Base-by-base conservation (phyloP, 2,329 filamentous ascomycete genomes). In the Fusarium subtropicale region DNA sequence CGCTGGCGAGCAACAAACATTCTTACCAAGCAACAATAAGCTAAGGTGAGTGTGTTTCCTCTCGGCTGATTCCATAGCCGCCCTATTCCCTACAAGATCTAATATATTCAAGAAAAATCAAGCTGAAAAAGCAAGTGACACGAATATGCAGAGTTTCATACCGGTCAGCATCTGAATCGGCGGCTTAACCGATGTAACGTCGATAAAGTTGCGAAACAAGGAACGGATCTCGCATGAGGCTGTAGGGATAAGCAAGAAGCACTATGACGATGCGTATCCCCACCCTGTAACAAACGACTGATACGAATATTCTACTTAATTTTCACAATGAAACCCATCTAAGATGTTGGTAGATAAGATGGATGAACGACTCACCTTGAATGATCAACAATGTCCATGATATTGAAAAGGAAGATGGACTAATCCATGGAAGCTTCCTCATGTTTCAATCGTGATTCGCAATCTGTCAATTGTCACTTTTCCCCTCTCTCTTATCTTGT, bases 341-440 rank as follows among this genome's bases (percentile, higher is more conserved):
- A 8, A 0, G n/a, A 3, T 10, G 7, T 2, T 22, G 2, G 6
- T 2, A 13, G 11, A 39, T 39, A 39, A 22, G 2, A 45, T 16
- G 12, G 11, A 20, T 12, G 4, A 20, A 13, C 18, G 15, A 9
- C 15, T 13, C 18, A 30, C 20, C 3, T 31, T 8, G 6, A n/a
- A n/a, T n/a, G n/a, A n/a, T n/a, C n/a, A n/a, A n/a, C n/a, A n/a
- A n/a, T n/a, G n/a, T n/a, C n/a, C n/a, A n/a, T n/a, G n/a, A n/a
- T n/a, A n/a, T n/a, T n/a, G n/a, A n/a, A n/a, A n/a, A n/a, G n/a
- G n/a, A 28, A 47, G 24, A 42, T 48, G 30, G 22, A 12, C 26
- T 30, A 9, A 48, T 26, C 8, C 5, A 11, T 5, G 8, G 28
- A 6, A 55, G 12, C 42, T n/a, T n/a, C n/a, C n/a, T 34, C 47